Evolutionary conservation across 1,139 yeast genomes (phyloP).

Genomic region (Taphrina betulina): DNA sequence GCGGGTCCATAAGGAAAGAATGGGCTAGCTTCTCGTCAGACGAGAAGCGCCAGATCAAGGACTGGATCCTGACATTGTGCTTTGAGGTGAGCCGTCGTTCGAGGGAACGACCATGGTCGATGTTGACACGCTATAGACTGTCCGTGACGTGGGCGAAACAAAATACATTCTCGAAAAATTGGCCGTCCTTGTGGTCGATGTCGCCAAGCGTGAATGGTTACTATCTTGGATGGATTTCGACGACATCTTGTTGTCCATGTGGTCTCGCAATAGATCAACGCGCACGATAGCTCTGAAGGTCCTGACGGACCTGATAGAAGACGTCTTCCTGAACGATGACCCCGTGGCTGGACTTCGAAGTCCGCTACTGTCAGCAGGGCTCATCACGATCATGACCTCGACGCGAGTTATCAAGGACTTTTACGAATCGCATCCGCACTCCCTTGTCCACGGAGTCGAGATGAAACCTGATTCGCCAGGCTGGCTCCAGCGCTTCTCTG

Average conservation of each 20-base stretch:
- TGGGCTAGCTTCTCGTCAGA: constrained; percentile 61
- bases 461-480: constrained; percentile 61
- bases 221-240: constrained; percentile 94
- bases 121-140: neutral
- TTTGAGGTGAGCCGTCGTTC: constrained; percentile 51
- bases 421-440: constrained; percentile 52
- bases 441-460: constrained; percentile 71
- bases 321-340: constrained; percentile 87
- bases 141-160: constrained; percentile 21
- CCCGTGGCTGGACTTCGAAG: constrained; percentile 82
- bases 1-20: constrained; percentile 62
- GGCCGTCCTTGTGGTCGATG: constrained; percentile 85
- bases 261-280: constrained; percentile 54
- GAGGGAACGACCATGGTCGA: neutral
- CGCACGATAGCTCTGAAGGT: constrained; percentile 77
- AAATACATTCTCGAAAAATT: constrained; percentile 68
- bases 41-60: constrained; percentile 67
- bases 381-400: constrained; percentile 52
- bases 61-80: constrained; percentile 81
- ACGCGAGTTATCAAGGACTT: constrained; percentile 71
- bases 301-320: constrained; percentile 85
- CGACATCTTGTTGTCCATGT: constrained; percentile 64
- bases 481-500: constrained; percentile 79
- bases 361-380: constrained; percentile 63
- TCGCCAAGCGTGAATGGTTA: constrained; percentile 88